A percentile compares a stretch with the other conserved stretches of the same genome.
These are phyloP conservation scores for Pythium sp. DNA, from an alignment of 352 stramenopile species.

Conservation along the genomic window DNA sequence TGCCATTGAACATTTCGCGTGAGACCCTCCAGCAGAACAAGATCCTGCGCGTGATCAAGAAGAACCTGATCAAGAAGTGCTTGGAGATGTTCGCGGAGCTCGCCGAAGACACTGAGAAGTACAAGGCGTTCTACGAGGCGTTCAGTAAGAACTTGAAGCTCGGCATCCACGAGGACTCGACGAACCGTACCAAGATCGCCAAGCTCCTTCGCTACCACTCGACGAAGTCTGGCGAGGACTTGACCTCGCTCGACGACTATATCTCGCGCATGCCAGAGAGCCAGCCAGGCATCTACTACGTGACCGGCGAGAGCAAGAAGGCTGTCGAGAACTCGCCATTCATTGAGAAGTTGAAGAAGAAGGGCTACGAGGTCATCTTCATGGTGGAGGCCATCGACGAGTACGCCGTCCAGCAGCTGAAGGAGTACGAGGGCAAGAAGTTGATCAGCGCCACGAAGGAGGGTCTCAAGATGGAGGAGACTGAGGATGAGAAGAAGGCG, in stretches of 20 bases:
- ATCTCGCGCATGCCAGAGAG: slow-evolving; percentile 95
- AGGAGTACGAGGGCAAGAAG: slow-evolving; percentile 99
- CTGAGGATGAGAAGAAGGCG: slow-evolving; percentile 97
- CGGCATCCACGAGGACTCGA: slow-evolving; percentile 98
- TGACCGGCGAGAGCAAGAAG: slow-evolving; percentile 99
- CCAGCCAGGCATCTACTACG: slow-evolving; percentile 99
- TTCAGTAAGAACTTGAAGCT: slow-evolving; percentile 99
- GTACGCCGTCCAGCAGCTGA: slow-evolving; percentile 99
- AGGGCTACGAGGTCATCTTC: slow-evolving; percentile 99
- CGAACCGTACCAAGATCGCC: slow-evolving; percentile 98
- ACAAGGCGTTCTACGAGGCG: slow-evolving; percentile 99
- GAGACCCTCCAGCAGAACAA: slow-evolving; percentile 99
- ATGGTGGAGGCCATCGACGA: slow-evolving; percentile 99
- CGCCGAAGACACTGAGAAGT: slow-evolving; percentile 96
- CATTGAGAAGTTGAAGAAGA: slow-evolving; percentile 99
- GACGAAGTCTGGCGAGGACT: slow-evolving; percentile 97
- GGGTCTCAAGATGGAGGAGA: slow-evolving; percentile 95
- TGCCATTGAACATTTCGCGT: slow-evolving; percentile 99
- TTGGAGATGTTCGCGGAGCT: slow-evolving; percentile 99
- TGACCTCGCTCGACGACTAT: slow-evolving; percentile 98
- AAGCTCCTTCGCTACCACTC: slow-evolving; percentile 99
- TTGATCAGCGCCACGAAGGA: slow-evolving; percentile 98
- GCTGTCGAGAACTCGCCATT: slow-evolving; percentile 99
- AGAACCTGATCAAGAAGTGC: slow-evolving; percentile 99
- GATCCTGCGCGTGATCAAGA: slow-evolving; percentile 99